Conservation (phyloP, 495 filamentous ascomycete species). For the Bacidia gigantensis region DNA sequence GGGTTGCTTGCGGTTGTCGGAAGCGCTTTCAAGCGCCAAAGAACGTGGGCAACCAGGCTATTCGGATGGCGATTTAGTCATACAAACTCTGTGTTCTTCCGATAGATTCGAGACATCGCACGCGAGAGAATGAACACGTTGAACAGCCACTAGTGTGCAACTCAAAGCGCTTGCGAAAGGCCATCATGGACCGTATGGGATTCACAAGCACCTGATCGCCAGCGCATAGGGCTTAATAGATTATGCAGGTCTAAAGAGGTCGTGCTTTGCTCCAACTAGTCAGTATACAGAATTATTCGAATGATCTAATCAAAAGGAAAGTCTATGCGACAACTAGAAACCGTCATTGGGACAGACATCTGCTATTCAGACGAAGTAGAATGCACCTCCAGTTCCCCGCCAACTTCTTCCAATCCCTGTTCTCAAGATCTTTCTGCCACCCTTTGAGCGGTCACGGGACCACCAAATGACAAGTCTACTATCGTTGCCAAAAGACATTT, state of each 20-base stretch:
- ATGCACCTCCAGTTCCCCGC: too few species aligned
- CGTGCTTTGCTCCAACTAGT: too few species aligned
- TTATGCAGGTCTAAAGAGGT: neutral
- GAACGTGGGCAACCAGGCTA: neutral
- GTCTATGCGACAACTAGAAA: too few species aligned
- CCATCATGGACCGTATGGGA: neutral
- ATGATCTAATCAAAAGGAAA: too few species aligned
- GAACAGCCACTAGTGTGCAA: neutral
- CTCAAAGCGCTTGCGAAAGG: neutral
- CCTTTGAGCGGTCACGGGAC: too few species aligned
- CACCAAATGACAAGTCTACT: too few species aligned
- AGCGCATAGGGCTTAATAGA: neutral
- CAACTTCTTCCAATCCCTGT: too few species aligned
- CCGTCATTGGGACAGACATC: too few species aligned
- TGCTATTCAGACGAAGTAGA: too few species aligned
- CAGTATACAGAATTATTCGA: too few species aligned
- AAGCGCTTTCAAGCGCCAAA: neutral
- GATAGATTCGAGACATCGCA: neutral
- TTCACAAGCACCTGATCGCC: neutral
- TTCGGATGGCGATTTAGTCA: neutral
- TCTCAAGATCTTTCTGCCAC: too few species aligned
- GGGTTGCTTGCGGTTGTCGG: neutral
- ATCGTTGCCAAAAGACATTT: too few species aligned
- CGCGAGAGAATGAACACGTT: neutral
- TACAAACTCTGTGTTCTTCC: neutral